These are phyloP conservation scores for Jamesozyma gamospora DNA, from an alignment of 805 yeast species.

Conservation along the genomic window DNA sequence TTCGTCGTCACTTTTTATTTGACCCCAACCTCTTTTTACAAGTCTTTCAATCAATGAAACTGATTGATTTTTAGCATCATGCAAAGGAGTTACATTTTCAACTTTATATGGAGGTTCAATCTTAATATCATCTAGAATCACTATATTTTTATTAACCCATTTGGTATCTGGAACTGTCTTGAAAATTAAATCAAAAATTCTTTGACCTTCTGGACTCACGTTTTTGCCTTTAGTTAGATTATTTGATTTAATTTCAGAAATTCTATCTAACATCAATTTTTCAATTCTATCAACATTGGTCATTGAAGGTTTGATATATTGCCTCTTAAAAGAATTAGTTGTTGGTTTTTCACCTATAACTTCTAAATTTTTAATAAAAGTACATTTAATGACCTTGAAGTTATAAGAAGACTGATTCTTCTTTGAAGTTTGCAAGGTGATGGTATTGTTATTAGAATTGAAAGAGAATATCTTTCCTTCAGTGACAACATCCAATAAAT, in stretches of 20 bases:
- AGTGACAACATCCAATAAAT: conserved; percentile 45
- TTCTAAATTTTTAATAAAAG: conserved; percentile 46
- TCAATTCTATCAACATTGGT: conserved; percentile 25
- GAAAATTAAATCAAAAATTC: conserved; percentile 34
- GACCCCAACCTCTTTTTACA: conserved; percentile 41
- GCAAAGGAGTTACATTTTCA: conserved; percentile 15
- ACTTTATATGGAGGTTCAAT: conserved; percentile 37
- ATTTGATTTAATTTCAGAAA: conserved; percentile 19
- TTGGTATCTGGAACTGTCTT: conserved; percentile 37
- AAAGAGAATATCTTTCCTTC: conserved; percentile 59
- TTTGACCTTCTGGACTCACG: conserved; percentile 35
- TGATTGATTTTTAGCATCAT: conserved; percentile 25
- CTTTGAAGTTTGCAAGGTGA: conserved; percentile 25
- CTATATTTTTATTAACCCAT: conserved; percentile 36
- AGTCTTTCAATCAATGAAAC: conserved; percentile 37
- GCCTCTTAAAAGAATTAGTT: conserved; percentile 23
- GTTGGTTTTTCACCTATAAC: conserved; percentile 33
- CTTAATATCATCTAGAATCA: conserved; percentile 38
- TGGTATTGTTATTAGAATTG: conserved; percentile 34
- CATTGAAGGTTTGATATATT: conserved; percentile 28
- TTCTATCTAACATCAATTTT: conserved; percentile 16
- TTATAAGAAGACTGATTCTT: conserved; percentile 16
- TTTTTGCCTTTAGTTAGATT: conserved; percentile 28
- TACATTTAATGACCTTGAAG: conserved; percentile 46
- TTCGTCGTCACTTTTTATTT: conserved; percentile 24